A percentile compares a stretch with the other conserved stretches of the same genome.
These are phyloP conservation scores for Podila horticola DNA, from an alignment of 192 early-diverging fungal genomes.

Conservation along the genomic window DNA sequence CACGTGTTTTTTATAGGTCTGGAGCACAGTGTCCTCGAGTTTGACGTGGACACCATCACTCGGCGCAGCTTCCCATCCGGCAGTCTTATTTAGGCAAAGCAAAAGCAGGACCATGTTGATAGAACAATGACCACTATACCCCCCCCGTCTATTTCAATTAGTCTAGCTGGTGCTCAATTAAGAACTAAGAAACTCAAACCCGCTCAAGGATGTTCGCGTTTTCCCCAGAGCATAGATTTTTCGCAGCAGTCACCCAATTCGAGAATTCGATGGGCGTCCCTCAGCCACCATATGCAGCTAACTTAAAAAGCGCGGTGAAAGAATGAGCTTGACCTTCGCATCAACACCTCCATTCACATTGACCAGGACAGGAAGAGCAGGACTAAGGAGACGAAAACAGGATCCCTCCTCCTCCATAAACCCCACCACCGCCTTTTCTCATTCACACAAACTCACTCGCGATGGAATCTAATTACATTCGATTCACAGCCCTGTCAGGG, in stretches of 20 bases:
- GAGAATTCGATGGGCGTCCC: no score
- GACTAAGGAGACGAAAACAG: not conserved
- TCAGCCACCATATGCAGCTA: no score
- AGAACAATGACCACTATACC: no score
- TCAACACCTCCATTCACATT: no score
- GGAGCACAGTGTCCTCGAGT: constrained; percentile 87
- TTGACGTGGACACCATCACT: constrained; percentile 79
- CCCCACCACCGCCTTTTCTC: not conserved
- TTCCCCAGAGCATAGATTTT: no score
- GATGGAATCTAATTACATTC: constrained; percentile 51
- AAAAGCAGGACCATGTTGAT: not conserved
- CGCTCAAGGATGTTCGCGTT: no score
- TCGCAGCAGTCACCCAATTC: no score
- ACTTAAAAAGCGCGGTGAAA: no score
- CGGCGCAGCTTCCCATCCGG: constrained; percentile 86
- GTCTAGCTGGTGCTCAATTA: no score
- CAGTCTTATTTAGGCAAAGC: constrained; percentile 67
- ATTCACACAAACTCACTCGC: not conserved
- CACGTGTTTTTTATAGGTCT: constrained; percentile 58
- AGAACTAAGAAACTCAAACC: no score
- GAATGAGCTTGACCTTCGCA: no score
- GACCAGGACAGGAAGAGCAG: not conserved
- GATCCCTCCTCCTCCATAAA: not conserved
- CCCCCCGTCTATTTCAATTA: no score
- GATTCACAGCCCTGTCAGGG: constrained; percentile 88